Base-by-base conservation (phyloP, 306 rosid genomes). In the Dalbergia cultrata region DNA sequence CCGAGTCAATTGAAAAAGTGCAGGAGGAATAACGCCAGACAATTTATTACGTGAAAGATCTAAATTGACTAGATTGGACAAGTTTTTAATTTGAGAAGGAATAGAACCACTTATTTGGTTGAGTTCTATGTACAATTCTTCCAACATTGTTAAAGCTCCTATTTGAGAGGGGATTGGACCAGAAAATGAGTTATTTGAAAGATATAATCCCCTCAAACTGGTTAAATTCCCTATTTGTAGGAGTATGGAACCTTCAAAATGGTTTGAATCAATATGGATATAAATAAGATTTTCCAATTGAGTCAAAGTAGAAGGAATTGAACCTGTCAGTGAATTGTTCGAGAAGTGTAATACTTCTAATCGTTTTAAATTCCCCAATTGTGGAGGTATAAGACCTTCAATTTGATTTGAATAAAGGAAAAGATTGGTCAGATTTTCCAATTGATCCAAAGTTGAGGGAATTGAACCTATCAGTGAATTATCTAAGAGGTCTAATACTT, bases 161-260 rank as follows among this genome's bases (percentile, higher is more conserved):
- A 37, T 5, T 4, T 37, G 16, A 18, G 9, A 19, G 10, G 61
- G 71, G 12, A 54, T 54, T 54, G 60, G 6, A 31, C 69, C 49
- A 6, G 14, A 50, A 3, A 50, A 12, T 3, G 2, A 0, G 7
- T 77, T 66, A 11, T 11, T 14, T 4, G 52, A 34, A 21, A 72
- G 52, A 5, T 6, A 0, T 0, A 72, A 53, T n/a, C 0, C 0
- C 0, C 0, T 0, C 1, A 73, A 7, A 0, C 3, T 2, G 5
- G 5, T 44, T 3, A 26, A 43, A 22, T 60, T 37, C 3, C 54
- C 21, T 3, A 74, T 10, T 39, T 73, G 56, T 8, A 3, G 0
- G 5, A 45, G 79, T 26, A 74, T 26, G 4, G 0, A 12, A 41
- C 79, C 60, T 6, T 17, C 7, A 26, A 75, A 0, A 13, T 59